Conservation (phyloP, 768 basidiomycete species). For the Gloeopeniophorella convolvens region DNA sequence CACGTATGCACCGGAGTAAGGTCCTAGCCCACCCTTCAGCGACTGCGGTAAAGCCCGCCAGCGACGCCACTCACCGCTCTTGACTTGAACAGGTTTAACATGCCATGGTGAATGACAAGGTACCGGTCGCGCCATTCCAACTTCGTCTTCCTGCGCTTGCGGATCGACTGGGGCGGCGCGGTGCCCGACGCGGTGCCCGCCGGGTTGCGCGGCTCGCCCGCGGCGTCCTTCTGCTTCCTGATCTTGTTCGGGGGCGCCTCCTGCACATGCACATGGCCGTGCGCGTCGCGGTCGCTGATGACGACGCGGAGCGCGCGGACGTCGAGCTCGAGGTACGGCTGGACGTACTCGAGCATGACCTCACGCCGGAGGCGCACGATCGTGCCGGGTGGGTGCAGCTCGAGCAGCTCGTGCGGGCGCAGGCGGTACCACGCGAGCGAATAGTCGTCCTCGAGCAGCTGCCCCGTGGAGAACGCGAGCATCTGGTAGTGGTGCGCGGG, state of each 20-base stretch:
- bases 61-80: conserved; percentile 37
- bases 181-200: neutral
- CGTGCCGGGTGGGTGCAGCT: conserved; percentile 45
- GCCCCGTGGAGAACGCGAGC: conserved; percentile 61
- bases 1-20: conserved; percentile 18
- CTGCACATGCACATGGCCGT: neutral
- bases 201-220: neutral
- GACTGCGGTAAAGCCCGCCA: neutral
- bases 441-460: conserved; percentile 63
- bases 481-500: conserved; percentile 39
- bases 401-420: conserved; percentile 58
- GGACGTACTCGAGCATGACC: conserved; percentile 37
- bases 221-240: conserved; percentile 18
- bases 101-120: conserved; percentile 53
- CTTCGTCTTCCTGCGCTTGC: conserved; percentile 31
- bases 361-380: conserved; percentile 40
- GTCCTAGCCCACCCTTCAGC: conserved; percentile 2
- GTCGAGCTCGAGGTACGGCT: conserved; percentile 54
- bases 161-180: neutral
- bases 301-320: conserved; percentile 46
- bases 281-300: conserved; percentile 24
- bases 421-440: conserved; percentile 52
- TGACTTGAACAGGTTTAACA: conserved; percentile 47
- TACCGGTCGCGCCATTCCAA: conserved; percentile 60
- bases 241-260: neutral